Base-by-base conservation (phyloP, 306 rosid species). In the Cucurbita ficifolia region DNA sequence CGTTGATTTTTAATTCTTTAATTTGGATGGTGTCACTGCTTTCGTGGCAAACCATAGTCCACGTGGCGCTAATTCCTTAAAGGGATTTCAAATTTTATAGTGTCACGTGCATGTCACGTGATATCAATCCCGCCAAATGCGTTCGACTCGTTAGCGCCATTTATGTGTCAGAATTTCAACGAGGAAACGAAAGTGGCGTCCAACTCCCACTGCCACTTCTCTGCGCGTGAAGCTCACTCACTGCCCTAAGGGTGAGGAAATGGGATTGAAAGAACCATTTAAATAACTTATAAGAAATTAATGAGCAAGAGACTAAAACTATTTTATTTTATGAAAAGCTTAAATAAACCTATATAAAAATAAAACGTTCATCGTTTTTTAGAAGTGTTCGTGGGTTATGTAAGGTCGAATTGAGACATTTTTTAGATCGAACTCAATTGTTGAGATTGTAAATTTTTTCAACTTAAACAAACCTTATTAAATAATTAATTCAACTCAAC, bases 101-200 rank as follows among this genome's bases (percentile, higher is more conserved):
- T 13, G 12, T 22, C 77, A 77, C 70, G 60, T 17, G 24, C 24
- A 5, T 33, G 22, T 78, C 85, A 62, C 76, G 82, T 82, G 82
- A 76, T 60, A 33, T 9, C 19, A 58, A 18, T 19, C 17, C 57
- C 57, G 22, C 62, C 56, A 68, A 49, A 75, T 46, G 38, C 43
- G 18, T 8, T 35, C 40, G 29, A 6, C 29, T 12, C 18, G 48
- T 13, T 6, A 5, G 24, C 9, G 33, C 46, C 39, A n/a, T 5
- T 24, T 74, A 3, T 18, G 24, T 75, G 24, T 2, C 21, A 16
- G 35, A 38, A 36, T 40, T 51, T 65, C 74, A 76, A 51, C 22
- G 54, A 10, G 1, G 18, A 6, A 43, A 45, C 8, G 18, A 9
- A 65, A 19, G n/a, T 42, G 52, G 72, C 53, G 54, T 45, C 16